Evolutionary conservation across 208 protist genomes (phyloP).

Genomic region (Leishmania mexicana): DNA sequence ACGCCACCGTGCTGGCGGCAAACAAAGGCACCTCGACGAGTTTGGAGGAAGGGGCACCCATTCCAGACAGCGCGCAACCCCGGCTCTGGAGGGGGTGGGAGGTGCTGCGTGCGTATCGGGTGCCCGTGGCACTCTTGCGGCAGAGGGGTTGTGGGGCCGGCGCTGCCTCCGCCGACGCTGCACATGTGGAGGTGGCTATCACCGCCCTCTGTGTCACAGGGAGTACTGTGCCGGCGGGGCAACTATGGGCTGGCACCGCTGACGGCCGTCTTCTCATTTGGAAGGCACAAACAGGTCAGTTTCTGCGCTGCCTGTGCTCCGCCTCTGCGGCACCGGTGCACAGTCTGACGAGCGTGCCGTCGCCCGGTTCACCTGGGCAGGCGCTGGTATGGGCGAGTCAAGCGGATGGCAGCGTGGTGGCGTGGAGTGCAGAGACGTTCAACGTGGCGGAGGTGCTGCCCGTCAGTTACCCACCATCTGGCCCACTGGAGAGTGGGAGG

Average conservation of each 20-base stretch:
- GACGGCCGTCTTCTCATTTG: slow-evolving; percentile 44
- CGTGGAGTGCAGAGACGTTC: slow-evolving; percentile 40
- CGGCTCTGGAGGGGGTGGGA: slow-evolving; percentile 10
- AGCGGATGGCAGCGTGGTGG: slow-evolving; percentile 44
- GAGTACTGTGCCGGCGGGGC: neutral
- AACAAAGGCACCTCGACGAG: neutral
- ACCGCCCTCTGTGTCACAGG: slow-evolving; percentile 24
- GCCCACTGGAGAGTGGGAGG: neutral
- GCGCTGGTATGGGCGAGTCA: slow-evolving; percentile 46
- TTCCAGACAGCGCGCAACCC: neutral
- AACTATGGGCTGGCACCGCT: slow-evolving; percentile 47
- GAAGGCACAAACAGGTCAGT: slow-evolving; percentile 25
- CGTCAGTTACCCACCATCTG: slow-evolving; percentile 43
- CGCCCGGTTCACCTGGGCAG: neutral
- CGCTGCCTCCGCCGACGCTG: neutral
- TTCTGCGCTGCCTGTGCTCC: slow-evolving; percentile 36
- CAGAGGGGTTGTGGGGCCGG: neutral
- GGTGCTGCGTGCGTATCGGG: slow-evolving; percentile 21
- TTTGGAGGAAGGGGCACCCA: neutral
- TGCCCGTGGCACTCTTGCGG: slow-evolving; percentile 5
- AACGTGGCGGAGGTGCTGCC: slow-evolving; percentile 38
- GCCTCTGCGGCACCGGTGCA: slow-evolving; percentile 29
- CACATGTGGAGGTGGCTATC: neutral
- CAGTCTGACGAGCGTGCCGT: slow-evolving; percentile 8
- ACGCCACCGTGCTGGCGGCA: too few relatives aligned